Percentiles rank a stretch among this genome's conserved stretches.
These are phyloP conservation scores for Hanseniaspora mollemarum DNA, from an alignment of 805 yeast species.

Conservation along the genomic window DNA sequence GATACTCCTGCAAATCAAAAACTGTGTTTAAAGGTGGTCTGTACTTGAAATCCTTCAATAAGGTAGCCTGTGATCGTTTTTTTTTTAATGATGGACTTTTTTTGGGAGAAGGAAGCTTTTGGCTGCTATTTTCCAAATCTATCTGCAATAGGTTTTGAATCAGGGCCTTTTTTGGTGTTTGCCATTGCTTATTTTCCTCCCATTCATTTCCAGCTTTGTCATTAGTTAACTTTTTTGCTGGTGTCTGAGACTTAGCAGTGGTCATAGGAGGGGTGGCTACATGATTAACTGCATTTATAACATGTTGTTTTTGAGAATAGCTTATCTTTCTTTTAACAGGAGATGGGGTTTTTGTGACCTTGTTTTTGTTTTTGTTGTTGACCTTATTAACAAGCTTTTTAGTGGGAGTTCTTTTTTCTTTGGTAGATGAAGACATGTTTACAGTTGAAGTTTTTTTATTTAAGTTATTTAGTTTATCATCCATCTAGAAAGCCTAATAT, in stretches of 20 bases:
- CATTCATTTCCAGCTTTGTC: background rate
- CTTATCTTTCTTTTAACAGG: background rate
- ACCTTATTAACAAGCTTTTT: background rate
- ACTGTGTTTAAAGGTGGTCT: conserved; percentile 40
- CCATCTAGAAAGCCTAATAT: no score
- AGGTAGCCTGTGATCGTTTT: conserved; percentile 15
- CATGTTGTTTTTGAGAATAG: background rate
- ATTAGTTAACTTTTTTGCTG: background rate
- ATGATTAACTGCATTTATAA: background rate
- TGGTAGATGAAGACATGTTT: background rate
- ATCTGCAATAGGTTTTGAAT: conserved; percentile 8
- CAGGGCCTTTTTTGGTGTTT: conserved; percentile 6
- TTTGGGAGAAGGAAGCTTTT: background rate
- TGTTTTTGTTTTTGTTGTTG: conserved; percentile 1
- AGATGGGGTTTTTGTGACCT: conserved; percentile 9
- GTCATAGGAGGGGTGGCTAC: conserved; percentile 9
- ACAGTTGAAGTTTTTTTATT: background rate
- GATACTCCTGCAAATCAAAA: conserved; percentile 29
- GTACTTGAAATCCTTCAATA: conserved; percentile 30
- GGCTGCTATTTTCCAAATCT: background rate
- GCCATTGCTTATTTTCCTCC: background rate
- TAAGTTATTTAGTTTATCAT: no score
- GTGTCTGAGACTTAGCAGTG: conserved; percentile 1
- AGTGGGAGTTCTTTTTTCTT: background rate
- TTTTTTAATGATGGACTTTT: background rate